Evolutionary conservation across 176 grass and related monocot genomes (phyloP).

Genomic region (Lolium multiflorum): DNA sequence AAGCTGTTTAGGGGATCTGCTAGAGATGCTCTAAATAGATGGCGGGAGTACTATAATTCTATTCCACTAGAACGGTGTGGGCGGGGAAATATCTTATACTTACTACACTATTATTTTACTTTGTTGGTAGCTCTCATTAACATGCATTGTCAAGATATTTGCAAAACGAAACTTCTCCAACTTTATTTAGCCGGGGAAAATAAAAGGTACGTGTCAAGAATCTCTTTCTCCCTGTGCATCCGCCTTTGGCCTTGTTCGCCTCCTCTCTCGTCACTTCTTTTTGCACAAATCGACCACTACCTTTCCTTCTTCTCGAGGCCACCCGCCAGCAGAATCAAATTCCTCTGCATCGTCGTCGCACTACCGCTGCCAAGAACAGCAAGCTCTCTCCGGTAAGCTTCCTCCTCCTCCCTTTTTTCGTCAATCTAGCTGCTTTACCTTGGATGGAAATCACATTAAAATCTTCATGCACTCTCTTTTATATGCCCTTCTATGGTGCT

Average conservation of each 20-base stretch:
- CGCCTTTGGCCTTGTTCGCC: neutral
- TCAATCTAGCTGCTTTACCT: neutral
- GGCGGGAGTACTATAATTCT: too few species aligned
- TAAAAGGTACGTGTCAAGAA: neutral
- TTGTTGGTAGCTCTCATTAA: too few species aligned
- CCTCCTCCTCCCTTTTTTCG: constrained; percentile 7
- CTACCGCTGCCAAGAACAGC: neutral
- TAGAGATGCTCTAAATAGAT: too few species aligned
- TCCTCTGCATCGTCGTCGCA: constrained; percentile 7
- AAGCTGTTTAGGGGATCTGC: too few species aligned
- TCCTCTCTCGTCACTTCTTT: neutral
- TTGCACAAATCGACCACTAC: neutral
- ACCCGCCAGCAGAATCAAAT: constrained; percentile 19
- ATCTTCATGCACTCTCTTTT: neutral
- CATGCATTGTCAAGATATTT: too few species aligned
- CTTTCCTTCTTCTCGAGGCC: constrained; percentile 36
- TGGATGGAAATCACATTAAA: neutral
- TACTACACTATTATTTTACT: too few species aligned
- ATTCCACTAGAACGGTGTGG: too few species aligned
- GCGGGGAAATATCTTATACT: too few species aligned
- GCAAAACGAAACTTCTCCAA: too few species aligned
- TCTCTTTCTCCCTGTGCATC: neutral
- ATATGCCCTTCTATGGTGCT: neutral
- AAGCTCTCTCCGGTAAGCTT: neutral
- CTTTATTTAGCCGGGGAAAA: too few species aligned